A percentile compares a stretch with the other conserved stretches of the same genome.
Evolutionary conservation across 352 stramenopile species (phyloP).

Genomic region (Ochromonadaceae sp.): DNA sequence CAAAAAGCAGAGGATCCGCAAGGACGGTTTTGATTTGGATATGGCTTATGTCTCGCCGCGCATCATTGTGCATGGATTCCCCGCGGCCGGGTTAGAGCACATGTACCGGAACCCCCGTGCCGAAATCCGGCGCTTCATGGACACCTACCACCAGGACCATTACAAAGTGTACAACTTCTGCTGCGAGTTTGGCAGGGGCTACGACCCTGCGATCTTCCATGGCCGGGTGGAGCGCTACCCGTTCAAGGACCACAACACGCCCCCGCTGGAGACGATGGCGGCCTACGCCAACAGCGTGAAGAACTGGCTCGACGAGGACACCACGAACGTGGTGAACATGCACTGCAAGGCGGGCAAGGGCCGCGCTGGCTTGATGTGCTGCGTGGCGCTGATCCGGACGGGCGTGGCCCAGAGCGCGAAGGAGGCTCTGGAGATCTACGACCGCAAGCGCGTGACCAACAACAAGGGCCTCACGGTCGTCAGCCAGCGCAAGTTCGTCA

Average conservation of each 20-base stretch:
- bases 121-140: constrained; percentile 70
- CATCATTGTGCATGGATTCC: constrained; percentile 70
- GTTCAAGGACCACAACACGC: constrained; percentile 32
- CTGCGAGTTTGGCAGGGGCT: constrained; percentile 40
- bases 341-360: constrained; percentile 73
- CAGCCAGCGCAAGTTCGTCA: constrained; percentile 21
- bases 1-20: constrained; percentile 62
- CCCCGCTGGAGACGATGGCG: constrained; percentile 24
- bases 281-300: constrained; percentile 29
- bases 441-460: constrained; percentile 12
- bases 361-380: constrained; percentile 66
- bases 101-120: constrained; percentile 55
- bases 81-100: constrained; percentile 47
- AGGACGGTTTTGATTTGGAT: constrained; percentile 73
- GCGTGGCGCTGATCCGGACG: constrained; percentile 21
- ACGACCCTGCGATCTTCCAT: constrained; percentile 21
- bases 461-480: constrained; percentile 24
- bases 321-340: constrained; percentile 57
- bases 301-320: constrained; percentile 25
- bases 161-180: constrained; percentile 79
- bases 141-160: constrained; percentile 47
- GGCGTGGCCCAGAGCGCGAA: neutral
- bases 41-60: constrained; percentile 67
- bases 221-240: constrained; percentile 19
- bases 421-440: constrained; percentile 16